Evolutionary conservation across 1,284 basidiomycete genomes (phyloP).

Genomic region (Vanrija sp.): DNA sequence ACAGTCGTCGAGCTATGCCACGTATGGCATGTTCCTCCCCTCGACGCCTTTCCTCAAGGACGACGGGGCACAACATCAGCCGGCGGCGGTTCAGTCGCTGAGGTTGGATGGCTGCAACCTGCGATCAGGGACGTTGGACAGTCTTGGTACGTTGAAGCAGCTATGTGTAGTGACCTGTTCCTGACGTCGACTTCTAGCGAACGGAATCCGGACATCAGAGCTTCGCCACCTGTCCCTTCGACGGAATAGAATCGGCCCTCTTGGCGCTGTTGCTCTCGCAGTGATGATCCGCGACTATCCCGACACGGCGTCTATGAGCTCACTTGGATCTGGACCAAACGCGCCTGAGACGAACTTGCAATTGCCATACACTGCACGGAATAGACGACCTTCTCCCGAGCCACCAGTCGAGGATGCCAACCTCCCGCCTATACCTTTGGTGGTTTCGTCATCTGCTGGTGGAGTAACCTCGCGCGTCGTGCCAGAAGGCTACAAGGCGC

Average conservation of each 20-base stretch:
- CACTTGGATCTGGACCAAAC: constrained; percentile 19
- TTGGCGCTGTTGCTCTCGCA: constrained; percentile 83
- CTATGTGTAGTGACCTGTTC: not conserved
- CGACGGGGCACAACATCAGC: constrained; percentile 12
- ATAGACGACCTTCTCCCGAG: constrained; percentile 40
- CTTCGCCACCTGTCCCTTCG: constrained; percentile 81
- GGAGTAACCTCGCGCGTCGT: constrained; percentile 70
- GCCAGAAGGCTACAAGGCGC: constrained; percentile 40
- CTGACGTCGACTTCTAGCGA: constrained; percentile 53
- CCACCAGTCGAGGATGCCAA: constrained; percentile 19
- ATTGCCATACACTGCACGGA: constrained; percentile 32
- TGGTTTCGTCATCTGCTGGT: constrained; percentile 69
- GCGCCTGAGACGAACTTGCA: not conserved
- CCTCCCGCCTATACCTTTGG: constrained; percentile 52
- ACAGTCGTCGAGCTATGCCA: not conserved
- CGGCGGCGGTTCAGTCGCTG: constrained; percentile 60
- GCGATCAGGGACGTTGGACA: constrained; percentile 67
- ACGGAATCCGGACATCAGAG: constrained; percentile 73
- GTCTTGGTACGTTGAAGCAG: constrained; percentile 59
- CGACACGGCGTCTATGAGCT: constrained; percentile 54
- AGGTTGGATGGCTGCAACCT: constrained; percentile 77
- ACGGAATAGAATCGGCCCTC: constrained; percentile 73
- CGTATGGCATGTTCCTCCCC: constrained; percentile 38
- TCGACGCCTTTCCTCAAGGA: constrained; percentile 39
- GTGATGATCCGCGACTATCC: constrained; percentile 94